These are phyloP conservation scores for Dipsacomyces acuminosporus DNA, from an alignment of 371 early-diverging fungal species.

Conservation along the genomic window DNA sequence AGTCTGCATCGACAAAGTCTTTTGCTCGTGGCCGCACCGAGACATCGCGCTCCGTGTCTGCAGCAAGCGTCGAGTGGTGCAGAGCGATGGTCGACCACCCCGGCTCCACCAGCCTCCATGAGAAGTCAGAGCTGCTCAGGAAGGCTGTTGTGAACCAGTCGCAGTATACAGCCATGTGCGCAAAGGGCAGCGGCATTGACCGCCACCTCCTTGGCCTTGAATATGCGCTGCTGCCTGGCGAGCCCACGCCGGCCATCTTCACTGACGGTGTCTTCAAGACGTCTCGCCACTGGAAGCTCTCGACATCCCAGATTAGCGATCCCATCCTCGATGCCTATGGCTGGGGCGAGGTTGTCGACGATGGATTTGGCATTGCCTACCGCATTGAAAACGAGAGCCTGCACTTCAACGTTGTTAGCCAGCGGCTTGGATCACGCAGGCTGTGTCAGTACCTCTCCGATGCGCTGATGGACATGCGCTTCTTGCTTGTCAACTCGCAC, in stretches of 20 bases:
- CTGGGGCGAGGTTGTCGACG: slow-evolving; percentile 87
- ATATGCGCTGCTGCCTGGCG: slow-evolving; percentile 51
- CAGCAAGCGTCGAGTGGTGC: slow-evolving; percentile 67
- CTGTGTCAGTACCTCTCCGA: slow-evolving; percentile 41
- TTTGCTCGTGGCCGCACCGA: slow-evolving; percentile 85
- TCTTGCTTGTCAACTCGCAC: slow-evolving; percentile 41
- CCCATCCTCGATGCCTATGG: slow-evolving; percentile 81
- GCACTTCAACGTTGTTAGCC: slow-evolving; percentile 47
- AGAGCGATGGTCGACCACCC: slow-evolving; percentile 58
- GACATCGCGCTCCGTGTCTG: slow-evolving; percentile 76
- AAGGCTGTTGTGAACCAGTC: slow-evolving; percentile 66
- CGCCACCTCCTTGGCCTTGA: slow-evolving; percentile 79
- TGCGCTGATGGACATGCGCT: slow-evolving; percentile 47
- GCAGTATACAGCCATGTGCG: slow-evolving; percentile 64
- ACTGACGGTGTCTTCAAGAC: slow-evolving; percentile 57
- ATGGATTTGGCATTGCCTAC: slow-evolving; percentile 88
- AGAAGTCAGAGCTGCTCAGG: slow-evolving; percentile 52
- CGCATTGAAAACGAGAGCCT: slow-evolving; percentile 65
- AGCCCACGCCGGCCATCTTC: slow-evolving; percentile 65
- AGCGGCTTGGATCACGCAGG: slow-evolving; percentile 37
- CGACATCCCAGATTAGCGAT: slow-evolving; percentile 83
- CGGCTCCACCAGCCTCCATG: slow-evolving; percentile 51
- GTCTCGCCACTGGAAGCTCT: slow-evolving; percentile 68
- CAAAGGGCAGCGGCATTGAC: slow-evolving; percentile 77
- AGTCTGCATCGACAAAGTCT: slow-evolving; percentile 78